Evolutionary conservation across 2,329 filamentous ascomycete genomes (phyloP), one percentile per base, ranked within the genome.

Genomic region (Penicillium sp.): DNA sequence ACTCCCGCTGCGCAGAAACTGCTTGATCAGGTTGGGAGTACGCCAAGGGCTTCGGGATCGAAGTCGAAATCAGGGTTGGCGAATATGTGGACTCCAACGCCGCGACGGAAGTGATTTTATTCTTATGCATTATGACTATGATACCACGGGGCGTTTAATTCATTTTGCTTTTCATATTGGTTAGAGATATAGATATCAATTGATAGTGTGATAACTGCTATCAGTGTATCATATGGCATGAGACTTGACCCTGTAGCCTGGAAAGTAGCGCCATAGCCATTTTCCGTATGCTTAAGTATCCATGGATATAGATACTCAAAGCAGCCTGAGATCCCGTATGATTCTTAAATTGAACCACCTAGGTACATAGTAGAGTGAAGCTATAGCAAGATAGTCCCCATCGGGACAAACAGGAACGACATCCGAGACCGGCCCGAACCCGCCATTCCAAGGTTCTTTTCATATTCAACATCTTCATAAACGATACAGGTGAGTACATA

Each of bases 1-100:
- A 75, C 73, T 3, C 72, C 73, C 13, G 73, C 73, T 1, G 73
- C 71, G 23, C 72, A 73, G 52, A 70, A 66, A 50, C 54, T 76
- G 48, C 61, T 74, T 50, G 63, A 68, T 35, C 66, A 61, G 43
- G 63, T 69, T 43, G 67, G 62, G 1, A 71, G 61, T 15, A 62
- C 53, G 6, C 63, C 63, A 43, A 59, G 63, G 12, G 59, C 47
- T 35, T 59, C 45, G 6, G 55, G 46, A 6, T 53, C 49, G 3
- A 49, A 40, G 12, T 44, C 43, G 6, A 52, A 33, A 23, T 50
- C 53, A 15, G 56, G 53, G 4, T 18, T 57, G 29, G 47, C 49
- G 3, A 54, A 60, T 48, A 43, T 52, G 31, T 59, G 58, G 59
- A 59, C 57, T n/a, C 54, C 58, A 5, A 60, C 56, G 3, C 57